Evolutionary conservation across 306 rosid species (phyloP).

Genomic region (Malus fusca): DNA sequence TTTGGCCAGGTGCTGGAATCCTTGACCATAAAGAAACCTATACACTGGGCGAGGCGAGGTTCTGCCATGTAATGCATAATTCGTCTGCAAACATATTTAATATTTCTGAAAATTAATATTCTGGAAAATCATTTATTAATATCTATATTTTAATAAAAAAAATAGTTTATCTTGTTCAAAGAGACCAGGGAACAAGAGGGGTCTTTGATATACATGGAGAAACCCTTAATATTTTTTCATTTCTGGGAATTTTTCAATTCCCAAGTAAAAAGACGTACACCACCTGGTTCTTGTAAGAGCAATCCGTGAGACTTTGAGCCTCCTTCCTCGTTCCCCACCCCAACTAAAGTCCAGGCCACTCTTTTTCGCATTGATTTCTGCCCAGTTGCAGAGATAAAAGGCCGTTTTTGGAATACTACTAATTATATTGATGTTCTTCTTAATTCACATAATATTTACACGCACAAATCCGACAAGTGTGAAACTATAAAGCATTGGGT

Average conservation of each 20-base stretch:
- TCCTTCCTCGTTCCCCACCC: background rate
- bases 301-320: constrained; percentile 17
- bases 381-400: background rate
- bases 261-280: constrained; percentile 30
- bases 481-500: background rate
- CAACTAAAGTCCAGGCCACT: constrained; percentile 28
- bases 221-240: constrained; percentile 31
- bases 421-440: background rate
- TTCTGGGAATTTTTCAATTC: constrained; percentile 34
- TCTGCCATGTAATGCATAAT: background rate
- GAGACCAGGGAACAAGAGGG: constrained; percentile 26
- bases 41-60: background rate
- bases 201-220: constrained; percentile 28
- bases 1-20: constrained; percentile 48
- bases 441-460: background rate
- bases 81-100: background rate
- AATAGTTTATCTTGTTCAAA: constrained; percentile 9
- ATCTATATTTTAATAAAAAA: background rate
- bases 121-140: background rate
- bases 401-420: background rate
- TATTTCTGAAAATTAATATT: background rate
- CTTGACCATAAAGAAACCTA: constrained; percentile 43
- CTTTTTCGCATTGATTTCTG: constrained; percentile 15
- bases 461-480: too few relatives aligned
- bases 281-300: constrained; percentile 29